Conservation (phyloP, 768 basidiomycete genomes). For the Roridomyces roridus region DNA sequence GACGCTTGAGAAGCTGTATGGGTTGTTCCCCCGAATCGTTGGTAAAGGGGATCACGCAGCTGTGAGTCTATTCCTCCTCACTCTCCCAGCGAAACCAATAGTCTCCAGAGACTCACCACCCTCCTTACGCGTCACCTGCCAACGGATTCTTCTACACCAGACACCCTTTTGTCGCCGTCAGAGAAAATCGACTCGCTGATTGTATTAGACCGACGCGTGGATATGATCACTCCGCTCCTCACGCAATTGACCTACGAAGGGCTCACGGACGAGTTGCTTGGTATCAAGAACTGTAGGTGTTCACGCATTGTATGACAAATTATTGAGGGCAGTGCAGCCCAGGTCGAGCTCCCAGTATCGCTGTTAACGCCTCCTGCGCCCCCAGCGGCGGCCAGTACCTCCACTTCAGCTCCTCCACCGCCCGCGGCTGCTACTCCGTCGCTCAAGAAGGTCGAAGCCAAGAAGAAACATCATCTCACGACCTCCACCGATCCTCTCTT, state of each 20-base stretch:
- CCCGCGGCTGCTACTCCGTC: constrained; percentile 51
- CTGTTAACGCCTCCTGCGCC: constrained; percentile 64
- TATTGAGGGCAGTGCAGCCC: constrained; percentile 50
- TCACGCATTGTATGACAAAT: too few relatives aligned
- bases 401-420: constrained; percentile 47
- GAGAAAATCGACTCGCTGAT: constrained; percentile 85
- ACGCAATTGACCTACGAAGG: constrained; percentile 98
- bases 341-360: constrained; percentile 80
- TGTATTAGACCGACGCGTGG: constrained; percentile 87
- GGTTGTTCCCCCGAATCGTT: constrained; percentile 88
- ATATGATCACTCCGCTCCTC: constrained; percentile 94
- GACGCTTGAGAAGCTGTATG: constrained; percentile 83
- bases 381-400: constrained; percentile 43
- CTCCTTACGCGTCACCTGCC: constrained; percentile 69
- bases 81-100: background rate
- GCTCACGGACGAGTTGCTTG: constrained; percentile 90
- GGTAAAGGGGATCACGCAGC: constrained; percentile 92
- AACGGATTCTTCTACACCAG: constrained; percentile 39
- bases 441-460: constrained; percentile 72
- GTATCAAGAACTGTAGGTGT: constrained; percentile 89
- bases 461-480: constrained; percentile 89
- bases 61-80: constrained; percentile 44
- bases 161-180: constrained; percentile 51
- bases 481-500: constrained; percentile 80
- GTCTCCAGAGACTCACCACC: constrained; percentile 71